These are phyloP conservation scores for Ramicandelaber brevisporus DNA, from an alignment of 192 early-diverging fungal species.

Conservation along the genomic window DNA sequence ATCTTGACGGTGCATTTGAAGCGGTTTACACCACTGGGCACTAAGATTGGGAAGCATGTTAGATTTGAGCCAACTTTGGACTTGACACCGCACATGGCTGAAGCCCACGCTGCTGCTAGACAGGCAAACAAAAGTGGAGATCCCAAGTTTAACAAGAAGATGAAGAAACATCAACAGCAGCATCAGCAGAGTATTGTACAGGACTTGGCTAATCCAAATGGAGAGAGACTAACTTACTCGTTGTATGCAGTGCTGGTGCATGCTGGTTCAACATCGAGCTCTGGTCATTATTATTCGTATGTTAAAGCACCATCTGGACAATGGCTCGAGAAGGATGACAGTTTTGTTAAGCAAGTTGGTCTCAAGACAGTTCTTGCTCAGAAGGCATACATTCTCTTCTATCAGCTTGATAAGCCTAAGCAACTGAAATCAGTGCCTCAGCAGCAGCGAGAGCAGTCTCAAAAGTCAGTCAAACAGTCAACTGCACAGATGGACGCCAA, in stretches of 20 bases:
- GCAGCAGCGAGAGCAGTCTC: too few relatives aligned
- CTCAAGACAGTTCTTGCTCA: constrained; percentile 36
- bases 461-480: too few relatives aligned
- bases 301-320: constrained; percentile 46
- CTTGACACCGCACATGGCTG: constrained; percentile 27
- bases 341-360: constrained; percentile 37
- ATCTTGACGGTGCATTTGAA: constrained; percentile 62
- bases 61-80: constrained; percentile 32
- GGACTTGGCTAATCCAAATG: too few relatives aligned
- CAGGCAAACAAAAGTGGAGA: too few relatives aligned
- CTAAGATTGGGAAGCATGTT: constrained; percentile 41
- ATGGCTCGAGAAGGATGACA: constrained; percentile 67
- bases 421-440: constrained; percentile 2
- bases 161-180: neutral
- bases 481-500: too few relatives aligned
- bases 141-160: neutral
- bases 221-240: too few relatives aligned
- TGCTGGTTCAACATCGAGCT: constrained; percentile 34
- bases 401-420: constrained; percentile 20
- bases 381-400: constrained; percentile 75
- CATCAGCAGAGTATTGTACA: neutral
- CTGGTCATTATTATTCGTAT: constrained; percentile 73
- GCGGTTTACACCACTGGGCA: constrained; percentile 35
- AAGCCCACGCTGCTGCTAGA: constrained; percentile 2
- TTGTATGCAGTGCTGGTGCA: constrained; percentile 68